phyloP scores from a whole-genome alignment of 805 yeast genomes.

The Phaffomyces thermotolerans region DNA sequence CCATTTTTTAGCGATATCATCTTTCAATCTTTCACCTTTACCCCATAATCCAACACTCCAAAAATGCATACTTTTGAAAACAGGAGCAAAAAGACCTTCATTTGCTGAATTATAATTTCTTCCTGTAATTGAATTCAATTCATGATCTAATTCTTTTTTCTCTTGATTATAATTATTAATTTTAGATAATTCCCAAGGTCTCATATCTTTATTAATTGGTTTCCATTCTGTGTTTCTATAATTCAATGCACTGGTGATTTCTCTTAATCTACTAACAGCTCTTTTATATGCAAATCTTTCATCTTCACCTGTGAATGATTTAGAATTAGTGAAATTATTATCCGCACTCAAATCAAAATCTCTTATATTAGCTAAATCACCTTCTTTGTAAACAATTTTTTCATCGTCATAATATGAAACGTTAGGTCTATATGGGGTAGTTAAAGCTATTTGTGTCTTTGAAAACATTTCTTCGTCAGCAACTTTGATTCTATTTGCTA shows the following conservation, averaged over 20 bases:
- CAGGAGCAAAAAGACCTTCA: constrained; percentile 29
- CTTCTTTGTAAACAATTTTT: constrained; percentile 26
- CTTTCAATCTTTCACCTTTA: constrained; percentile 41
- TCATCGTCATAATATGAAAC: constrained; percentile 54
- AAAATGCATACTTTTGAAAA: constrained; percentile 41
- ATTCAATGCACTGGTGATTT: constrained; percentile 43
- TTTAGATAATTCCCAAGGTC: constrained; percentile 48
- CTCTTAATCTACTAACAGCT: constrained; percentile 59
- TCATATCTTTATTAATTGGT: constrained; percentile 42
- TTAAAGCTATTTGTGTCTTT: constrained; percentile 49
- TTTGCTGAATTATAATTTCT: constrained; percentile 10
- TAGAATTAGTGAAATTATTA: constrained; percentile 38
- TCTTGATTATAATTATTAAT: constrained; percentile 13
- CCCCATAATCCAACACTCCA: constrained; percentile 69
- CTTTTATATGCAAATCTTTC: constrained; percentile 67
- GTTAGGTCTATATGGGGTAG: constrained; percentile 65
- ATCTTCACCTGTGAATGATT: constrained; percentile 69
- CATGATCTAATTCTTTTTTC: constrained; percentile 4
- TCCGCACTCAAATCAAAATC: constrained; percentile 16
- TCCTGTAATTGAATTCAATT: constrained; percentile 22
- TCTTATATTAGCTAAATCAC: constrained; percentile 15
- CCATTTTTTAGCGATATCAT: constrained; percentile 52
- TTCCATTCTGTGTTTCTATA: constrained; percentile 54
- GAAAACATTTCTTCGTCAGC: constrained; percentile 68
- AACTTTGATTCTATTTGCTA: constrained; percentile 33